Percentiles rank a stretch among this genome's conserved stretches.
These are phyloP conservation scores for Aspergillus homomorphus DNA, from an alignment of 495 filamentous ascomycete genomes.

Conservation along the genomic window DNA sequence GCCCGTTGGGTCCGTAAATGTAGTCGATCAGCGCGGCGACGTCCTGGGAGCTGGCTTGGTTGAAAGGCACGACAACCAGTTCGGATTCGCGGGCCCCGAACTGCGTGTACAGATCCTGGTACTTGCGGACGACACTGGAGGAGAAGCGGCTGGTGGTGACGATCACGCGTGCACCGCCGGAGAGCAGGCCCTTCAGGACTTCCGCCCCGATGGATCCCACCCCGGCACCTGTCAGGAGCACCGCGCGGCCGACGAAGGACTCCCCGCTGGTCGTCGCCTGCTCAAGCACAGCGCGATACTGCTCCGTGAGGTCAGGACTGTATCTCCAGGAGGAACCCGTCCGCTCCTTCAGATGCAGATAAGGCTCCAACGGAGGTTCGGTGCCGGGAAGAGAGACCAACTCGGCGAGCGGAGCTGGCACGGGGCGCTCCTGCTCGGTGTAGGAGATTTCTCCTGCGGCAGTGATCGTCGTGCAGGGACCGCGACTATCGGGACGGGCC, in stretches of 20 bases:
- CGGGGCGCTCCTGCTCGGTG: no score
- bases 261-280: no score
- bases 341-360: no score
- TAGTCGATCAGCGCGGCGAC: slow-evolving; percentile 71
- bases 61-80: slow-evolving; percentile 26
- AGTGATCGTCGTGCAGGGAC: no score
- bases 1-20: slow-evolving; percentile 89
- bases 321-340: neutral
- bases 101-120: slow-evolving; percentile 18
- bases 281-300: neutral
- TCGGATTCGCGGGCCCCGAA: slow-evolving; percentile 20
- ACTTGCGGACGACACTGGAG: slow-evolving; percentile 7
- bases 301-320: slow-evolving; percentile 1
- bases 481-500: no score
- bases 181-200: slow-evolving; percentile 17
- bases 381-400: no score
- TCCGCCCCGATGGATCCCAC: slow-evolving; percentile 23
- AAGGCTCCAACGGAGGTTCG: no score
- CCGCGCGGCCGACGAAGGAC: slow-evolving; percentile 12
- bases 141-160: slow-evolving; percentile 24
- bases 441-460: no score
- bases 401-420: no score
- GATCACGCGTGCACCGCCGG: slow-evolving; percentile 25
- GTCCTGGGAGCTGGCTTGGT: slow-evolving; percentile 31
- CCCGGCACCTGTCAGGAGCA: slow-evolving; percentile 27